A percentile compares a stretch with the other conserved stretches of the same genome.
Evolutionary conservation across 78 protist species (phyloP).

Genomic region (Bodo saltans): DNA sequence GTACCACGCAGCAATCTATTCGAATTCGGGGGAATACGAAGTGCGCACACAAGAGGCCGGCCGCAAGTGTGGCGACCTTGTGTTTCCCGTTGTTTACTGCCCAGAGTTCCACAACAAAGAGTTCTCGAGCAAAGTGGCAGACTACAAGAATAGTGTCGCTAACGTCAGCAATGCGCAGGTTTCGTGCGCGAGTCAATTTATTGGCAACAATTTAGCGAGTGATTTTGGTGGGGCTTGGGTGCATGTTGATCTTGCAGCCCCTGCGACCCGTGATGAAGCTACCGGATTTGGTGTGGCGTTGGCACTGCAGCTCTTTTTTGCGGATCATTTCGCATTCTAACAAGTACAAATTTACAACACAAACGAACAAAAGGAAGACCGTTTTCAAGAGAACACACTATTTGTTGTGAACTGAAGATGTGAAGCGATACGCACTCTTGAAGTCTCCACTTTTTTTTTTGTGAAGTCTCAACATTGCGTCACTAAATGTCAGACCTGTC

Average conservation of each 20-base stretch:
- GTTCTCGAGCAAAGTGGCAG: constrained; percentile 29
- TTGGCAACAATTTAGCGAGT: background rate
- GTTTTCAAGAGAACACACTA: no score
- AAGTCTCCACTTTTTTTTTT: no score
- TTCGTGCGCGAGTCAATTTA: constrained; percentile 42
- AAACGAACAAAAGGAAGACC: no score
- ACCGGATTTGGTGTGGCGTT: constrained; percentile 46
- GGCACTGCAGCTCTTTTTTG: constrained; percentile 5
- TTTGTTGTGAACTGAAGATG: no score
- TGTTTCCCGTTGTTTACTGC: constrained; percentile 21
- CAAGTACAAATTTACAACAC: no score
- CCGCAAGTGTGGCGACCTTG: background rate
- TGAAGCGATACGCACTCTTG: no score
- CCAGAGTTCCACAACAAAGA: constrained; percentile 41
- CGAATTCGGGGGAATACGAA: background rate
- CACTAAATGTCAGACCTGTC: no score
- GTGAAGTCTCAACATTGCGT: no score
- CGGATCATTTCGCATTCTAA: no score
- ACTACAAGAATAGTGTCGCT: constrained; percentile 37
- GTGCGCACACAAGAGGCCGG: background rate
- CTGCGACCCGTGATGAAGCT: constrained; percentile 22
- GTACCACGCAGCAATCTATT: constrained; percentile 1
- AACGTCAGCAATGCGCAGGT: constrained; percentile 35
- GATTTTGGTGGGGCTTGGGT: constrained; percentile 1
- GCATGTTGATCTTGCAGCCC: constrained; percentile 44